Evolutionary conservation across 148 eudicot species (phyloP).

Genomic region (Nepenthes gracilis): DNA sequence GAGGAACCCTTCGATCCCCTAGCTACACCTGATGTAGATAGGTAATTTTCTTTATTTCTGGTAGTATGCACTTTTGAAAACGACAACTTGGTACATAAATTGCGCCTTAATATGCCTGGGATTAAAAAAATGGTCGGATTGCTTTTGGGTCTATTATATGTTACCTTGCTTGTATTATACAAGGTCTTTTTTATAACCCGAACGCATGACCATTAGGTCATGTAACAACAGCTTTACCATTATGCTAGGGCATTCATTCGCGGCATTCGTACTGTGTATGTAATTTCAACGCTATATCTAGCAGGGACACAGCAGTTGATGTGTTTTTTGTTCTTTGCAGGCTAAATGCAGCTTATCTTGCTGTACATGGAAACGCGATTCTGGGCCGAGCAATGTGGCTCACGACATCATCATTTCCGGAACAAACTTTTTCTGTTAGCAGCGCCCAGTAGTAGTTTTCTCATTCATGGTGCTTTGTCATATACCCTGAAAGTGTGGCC

Average conservation of each 20-base stretch:
- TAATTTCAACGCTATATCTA: too few relatives aligned
- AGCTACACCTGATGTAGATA: constrained; percentile 90
- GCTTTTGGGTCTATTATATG: too few relatives aligned
- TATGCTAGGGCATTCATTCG: too few relatives aligned
- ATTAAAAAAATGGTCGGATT: too few relatives aligned
- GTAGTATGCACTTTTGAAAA: background rate
- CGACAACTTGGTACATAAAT: too few relatives aligned
- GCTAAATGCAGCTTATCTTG: constrained; percentile 70
- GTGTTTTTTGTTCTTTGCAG: constrained; percentile 16
- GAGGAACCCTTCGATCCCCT: constrained; percentile 77
- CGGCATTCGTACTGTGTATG: too few relatives aligned
- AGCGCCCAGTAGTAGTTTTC: background rate
- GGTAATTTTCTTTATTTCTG: constrained; percentile 28
- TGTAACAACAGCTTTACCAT: too few relatives aligned
- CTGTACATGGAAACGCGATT: constrained; percentile 81
- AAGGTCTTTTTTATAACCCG: too few relatives aligned
- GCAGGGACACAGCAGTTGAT: too few relatives aligned
- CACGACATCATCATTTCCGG: constrained; percentile 52
- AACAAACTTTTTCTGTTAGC: constrained; percentile 23
- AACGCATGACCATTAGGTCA: too few relatives aligned
- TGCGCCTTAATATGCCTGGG: too few relatives aligned
- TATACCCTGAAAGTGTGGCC: background rate
- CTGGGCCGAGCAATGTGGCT: constrained; percentile 85
- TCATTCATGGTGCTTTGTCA: background rate
- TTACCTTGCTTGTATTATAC: too few relatives aligned